Base-by-base conservation (phyloP, 1,284 basidiomycete genomes). In the Neolentinus lepideus region DNA sequence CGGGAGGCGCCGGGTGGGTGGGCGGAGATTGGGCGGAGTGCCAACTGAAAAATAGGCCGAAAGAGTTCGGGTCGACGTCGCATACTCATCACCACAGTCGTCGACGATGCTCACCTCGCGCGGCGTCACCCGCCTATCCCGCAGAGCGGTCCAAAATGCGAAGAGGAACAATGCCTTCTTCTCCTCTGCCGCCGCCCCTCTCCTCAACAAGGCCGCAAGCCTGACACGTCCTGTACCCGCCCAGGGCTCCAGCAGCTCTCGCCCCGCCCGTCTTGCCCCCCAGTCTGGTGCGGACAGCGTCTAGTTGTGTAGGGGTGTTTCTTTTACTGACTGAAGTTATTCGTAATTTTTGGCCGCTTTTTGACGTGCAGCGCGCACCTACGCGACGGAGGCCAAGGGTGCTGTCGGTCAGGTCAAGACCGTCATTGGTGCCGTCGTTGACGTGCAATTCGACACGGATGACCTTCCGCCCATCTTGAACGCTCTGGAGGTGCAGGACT, bases 371-470 rank as follows among this genome's bases (percentile, higher is more conserved):
- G 88, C 80, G 63, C 93, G 94, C 72, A 76, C 85, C 52, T 97
- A 96, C 82, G 94, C 94, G 61, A 94, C 94, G 59, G 92, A 95
- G 73, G 81, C 91, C 60, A 86, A 83, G 75, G 73, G 65, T 63
- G 68, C 80, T 59, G 74, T 80, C 67, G 94, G 93, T 64, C 76
- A 82, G 54, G 90, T 96, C 70, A 96, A 96, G 82, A 92, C 90
- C 64, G 90, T 94, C 80, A 94, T 94, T 75, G 92, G 92, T 88
- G 95, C 96, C 78, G 96, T 99, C 78, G 96, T 99, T 72, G 96
- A 99, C 75, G 95, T 98, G 63, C 93, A 97, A 74, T 94, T 94
- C 69, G 91, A 93, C 62, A 81, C 83, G 54, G 92, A 94, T 63
- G 79, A 87, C 74, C 90, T 98, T 52, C 96, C 96, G 58, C 88